These are phyloP conservation scores for Pseudocercospora pini-densiflorae DNA, from an alignment of 2,329 filamentous ascomycete genomes.

Conservation along the genomic window DNA sequence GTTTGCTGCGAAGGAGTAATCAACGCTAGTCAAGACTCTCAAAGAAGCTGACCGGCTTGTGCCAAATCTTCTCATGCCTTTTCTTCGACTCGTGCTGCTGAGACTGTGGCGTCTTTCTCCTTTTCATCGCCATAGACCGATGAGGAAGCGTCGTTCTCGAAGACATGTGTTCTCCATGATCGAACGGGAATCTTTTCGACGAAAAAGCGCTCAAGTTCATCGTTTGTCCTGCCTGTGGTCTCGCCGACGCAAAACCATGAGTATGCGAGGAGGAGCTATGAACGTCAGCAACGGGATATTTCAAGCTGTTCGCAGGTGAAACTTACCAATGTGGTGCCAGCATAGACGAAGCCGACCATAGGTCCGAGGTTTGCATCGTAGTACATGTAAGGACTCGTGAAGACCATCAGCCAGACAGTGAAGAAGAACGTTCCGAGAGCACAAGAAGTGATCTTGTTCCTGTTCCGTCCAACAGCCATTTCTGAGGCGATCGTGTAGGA, in stretches of 20 bases:
- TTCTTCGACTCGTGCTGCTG: neutral
- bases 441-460: conserved; percentile 52
- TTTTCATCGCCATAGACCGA: conserved; percentile 17
- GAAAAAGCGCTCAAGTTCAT: conserved; percentile 47
- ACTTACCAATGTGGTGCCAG: conserved; percentile 22
- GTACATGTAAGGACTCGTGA: conserved; percentile 49
- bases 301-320: too few relatives aligned
- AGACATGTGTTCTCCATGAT: conserved; percentile 27
- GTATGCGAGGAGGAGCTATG: conserved; percentile 38
- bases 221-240: conserved; percentile 43
- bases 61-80: neutral
- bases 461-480: conserved; percentile 55
- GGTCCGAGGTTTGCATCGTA: conserved; percentile 42
- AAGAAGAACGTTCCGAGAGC: conserved; percentile 52
- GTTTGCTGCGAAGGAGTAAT: conserved; percentile 19
- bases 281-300: neutral
- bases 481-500: conserved; percentile 43
- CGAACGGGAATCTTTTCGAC: conserved; percentile 38
- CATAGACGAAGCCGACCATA: conserved; percentile 41
- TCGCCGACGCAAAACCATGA: conserved; percentile 51
- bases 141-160: conserved; percentile 14
- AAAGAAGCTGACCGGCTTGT: neutral
- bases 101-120: conserved; percentile 10
- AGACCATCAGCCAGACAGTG: conserved; percentile 48
- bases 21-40: neutral